These are phyloP conservation scores for Allomyces arbusculus DNA, from an alignment of 192 early-diverging fungal species.

Conservation along the genomic window DNA sequence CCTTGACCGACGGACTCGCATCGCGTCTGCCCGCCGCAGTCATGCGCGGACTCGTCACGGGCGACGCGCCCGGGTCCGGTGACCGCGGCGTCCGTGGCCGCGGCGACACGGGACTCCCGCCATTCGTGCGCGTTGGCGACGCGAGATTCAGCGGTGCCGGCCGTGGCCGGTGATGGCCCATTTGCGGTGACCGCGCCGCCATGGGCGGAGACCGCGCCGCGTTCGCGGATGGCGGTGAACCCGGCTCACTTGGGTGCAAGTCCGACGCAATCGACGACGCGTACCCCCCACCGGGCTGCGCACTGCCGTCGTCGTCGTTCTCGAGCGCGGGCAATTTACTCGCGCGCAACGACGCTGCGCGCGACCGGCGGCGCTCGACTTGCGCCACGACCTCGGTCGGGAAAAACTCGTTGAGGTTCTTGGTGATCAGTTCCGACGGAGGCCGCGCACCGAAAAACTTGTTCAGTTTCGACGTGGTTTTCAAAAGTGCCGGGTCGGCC, in stretches of 20 bases:
- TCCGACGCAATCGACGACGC: background rate
- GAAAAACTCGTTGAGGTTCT: conserved; percentile 80
- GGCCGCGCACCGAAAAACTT: conserved; percentile 91
- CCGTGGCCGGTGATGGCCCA: too few relatives aligned
- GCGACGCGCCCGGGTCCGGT: too few relatives aligned
- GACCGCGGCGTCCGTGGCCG: too few relatives aligned
- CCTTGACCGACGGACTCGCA: too few relatives aligned
- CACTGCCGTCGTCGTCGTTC: background rate
- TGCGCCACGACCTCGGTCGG: conserved; percentile 24
- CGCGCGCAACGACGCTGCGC: background rate
- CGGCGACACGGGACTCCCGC: too few relatives aligned
- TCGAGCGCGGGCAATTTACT: background rate
- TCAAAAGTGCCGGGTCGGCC: conserved; percentile 6
- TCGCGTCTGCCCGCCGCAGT: too few relatives aligned
- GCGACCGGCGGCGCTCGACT: background rate
- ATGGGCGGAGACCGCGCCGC: too few relatives aligned
- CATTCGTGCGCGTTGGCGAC: too few relatives aligned
- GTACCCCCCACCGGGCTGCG: background rate
- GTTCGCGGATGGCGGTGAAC: too few relatives aligned
- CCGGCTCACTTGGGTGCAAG: background rate
- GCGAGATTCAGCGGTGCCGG: too few relatives aligned
- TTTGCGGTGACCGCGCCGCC: too few relatives aligned
- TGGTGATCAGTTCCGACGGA: conserved; percentile 76
- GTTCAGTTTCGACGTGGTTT: conserved; percentile 17
- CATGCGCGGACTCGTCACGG: too few relatives aligned